Percentiles rank a stretch among this genome's conserved stretches.
Conservation (phyloP, 352 stramenopile genomes). For the Thraustotheca clavata region DNA sequence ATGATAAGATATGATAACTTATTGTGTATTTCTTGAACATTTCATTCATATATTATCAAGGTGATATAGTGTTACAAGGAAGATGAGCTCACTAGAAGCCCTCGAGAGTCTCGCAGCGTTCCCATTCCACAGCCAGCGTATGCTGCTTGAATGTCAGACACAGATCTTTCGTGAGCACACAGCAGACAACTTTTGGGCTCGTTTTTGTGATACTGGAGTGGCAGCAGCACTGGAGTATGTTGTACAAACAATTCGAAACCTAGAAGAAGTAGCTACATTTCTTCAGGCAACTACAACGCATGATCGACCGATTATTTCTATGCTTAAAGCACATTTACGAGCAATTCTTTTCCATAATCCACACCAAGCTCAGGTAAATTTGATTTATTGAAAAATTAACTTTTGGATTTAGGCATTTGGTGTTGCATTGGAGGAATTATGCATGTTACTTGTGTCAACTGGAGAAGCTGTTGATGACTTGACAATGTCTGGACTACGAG, state of each 20-base stretch:
- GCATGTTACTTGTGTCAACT: not conserved
- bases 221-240: slow-evolving; percentile 2
- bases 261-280: slow-evolving; percentile 11
- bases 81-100: not conserved
- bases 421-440: not conserved
- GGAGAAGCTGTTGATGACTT: not conserved
- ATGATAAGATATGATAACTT: not conserved
- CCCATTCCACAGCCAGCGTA: slow-evolving; percentile 19
- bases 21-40: too few species aligned
- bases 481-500: not conserved
- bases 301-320: slow-evolving; percentile 1
- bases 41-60: not conserved
- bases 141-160: slow-evolving; percentile 17
- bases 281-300: not conserved
- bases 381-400: not conserved
- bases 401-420: slow-evolving; percentile 6
- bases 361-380: not conserved
- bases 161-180: slow-evolving; percentile 14
- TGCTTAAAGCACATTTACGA: slow-evolving; percentile 16
- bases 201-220: not conserved
- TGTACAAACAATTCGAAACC: slow-evolving; percentile 1
- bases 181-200: slow-evolving; percentile 8
- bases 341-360: slow-evolving; percentile 21
- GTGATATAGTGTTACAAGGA: not conserved
- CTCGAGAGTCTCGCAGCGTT: not conserved